Evolutionary conservation across 2,329 filamentous ascomycete genomes (phyloP).

Genomic region (Verticillium isaacii): DNA sequence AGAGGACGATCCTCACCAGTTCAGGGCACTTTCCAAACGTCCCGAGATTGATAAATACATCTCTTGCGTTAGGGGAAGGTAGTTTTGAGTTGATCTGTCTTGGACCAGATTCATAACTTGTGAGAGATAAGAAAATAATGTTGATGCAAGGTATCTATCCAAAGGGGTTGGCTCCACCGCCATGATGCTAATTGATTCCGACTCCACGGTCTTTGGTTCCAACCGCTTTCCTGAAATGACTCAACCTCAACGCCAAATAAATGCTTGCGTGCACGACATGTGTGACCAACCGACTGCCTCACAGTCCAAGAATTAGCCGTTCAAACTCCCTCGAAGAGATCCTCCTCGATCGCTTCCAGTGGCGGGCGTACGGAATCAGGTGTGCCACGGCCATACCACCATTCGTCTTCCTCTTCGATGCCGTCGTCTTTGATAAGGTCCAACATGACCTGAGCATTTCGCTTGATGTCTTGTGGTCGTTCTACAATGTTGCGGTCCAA

Average conservation of each 20-base stretch:
- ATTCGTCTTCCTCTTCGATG: constrained; percentile 55
- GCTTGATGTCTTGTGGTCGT: constrained; percentile 55
- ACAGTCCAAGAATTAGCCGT: constrained; percentile 4
- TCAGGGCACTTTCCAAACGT: too few relatives aligned
- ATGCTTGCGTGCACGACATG: constrained; percentile 6
- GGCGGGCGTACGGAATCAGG: constrained; percentile 52
- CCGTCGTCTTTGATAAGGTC: constrained; percentile 61
- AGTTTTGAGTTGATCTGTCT: too few relatives aligned
- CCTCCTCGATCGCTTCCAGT: constrained; percentile 46
- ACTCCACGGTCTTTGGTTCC: not conserved
- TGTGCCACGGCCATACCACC: constrained; percentile 52
- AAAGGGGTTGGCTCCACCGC: constrained; percentile 1
- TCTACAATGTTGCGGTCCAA: constrained; percentile 55
- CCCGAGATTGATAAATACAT: too few relatives aligned
- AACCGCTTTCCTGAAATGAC: not conserved
- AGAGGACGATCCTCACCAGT: too few relatives aligned
- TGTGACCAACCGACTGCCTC: not conserved
- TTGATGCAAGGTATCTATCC: constrained; percentile 7
- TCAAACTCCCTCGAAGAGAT: constrained; percentile 29
- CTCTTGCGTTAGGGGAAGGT: too few relatives aligned
- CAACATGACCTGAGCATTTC: constrained; percentile 57
- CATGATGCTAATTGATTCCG: constrained; percentile 7
- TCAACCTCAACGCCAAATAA: constrained; percentile 11
- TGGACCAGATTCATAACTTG: too few relatives aligned
- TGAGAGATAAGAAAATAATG: not conserved